A percentile compares a stretch with the other conserved stretches of the same genome.
Evolutionary conservation across 495 filamentous ascomycete genomes (phyloP).

Genomic region (Lepidopterella palustris): DNA sequence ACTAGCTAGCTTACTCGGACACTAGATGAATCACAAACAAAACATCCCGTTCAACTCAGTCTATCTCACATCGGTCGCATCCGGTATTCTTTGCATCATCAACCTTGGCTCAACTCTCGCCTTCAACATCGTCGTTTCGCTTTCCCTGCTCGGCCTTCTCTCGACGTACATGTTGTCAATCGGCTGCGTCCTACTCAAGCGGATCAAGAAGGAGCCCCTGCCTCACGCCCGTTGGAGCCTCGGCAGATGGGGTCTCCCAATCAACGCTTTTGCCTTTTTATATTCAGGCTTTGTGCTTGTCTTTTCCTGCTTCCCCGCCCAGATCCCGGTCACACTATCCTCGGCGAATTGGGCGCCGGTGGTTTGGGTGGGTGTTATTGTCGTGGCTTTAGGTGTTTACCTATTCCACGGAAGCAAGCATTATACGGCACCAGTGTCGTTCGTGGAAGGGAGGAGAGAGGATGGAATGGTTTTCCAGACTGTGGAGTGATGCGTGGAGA

Average conservation of each 20-base stretch:
- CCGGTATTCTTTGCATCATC: constrained; percentile 28
- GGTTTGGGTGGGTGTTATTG: constrained; percentile 30
- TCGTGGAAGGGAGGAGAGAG: constrained; percentile 35
- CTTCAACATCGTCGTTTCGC: constrained; percentile 31
- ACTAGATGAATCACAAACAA: constrained; percentile 25
- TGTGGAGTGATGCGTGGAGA: too few species aligned
- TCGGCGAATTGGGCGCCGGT: constrained; percentile 33
- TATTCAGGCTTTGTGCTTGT: constrained; percentile 32
- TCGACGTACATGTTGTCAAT: constrained; percentile 37
- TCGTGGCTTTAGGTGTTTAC: constrained; percentile 27
- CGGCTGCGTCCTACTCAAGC: constrained; percentile 31
- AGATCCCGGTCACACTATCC: constrained; percentile 17
- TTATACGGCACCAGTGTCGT: constrained; percentile 35
- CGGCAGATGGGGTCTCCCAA: constrained; percentile 29
- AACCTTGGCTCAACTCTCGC: constrained; percentile 31
- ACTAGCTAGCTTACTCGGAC: not conserved
- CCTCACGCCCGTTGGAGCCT: constrained; percentile 33
- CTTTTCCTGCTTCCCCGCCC: constrained; percentile 34
- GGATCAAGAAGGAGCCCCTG: constrained; percentile 29
- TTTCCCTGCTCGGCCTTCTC: constrained; percentile 29
- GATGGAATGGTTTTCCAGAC: too few species aligned
- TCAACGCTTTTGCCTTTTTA: constrained; percentile 36
- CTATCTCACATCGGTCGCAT: constrained; percentile 19
- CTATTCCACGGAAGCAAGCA: constrained; percentile 27
- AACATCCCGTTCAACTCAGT: constrained; percentile 35